These are phyloP conservation scores for Tetrahymena borealis DNA, from an alignment of 73 alveolate genomes.

Conservation along the genomic window DNA sequence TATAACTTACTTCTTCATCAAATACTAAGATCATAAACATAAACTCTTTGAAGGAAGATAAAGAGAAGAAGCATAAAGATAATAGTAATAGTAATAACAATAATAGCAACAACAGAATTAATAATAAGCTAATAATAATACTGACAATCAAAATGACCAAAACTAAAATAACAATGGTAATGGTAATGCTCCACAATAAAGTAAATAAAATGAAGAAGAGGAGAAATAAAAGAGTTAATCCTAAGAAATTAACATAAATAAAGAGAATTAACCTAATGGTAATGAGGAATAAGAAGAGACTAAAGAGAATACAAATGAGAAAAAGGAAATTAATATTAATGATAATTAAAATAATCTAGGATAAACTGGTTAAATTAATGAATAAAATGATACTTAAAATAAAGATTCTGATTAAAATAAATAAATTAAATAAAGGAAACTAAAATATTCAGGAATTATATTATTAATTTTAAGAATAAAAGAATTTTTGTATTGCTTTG, in stretches of 20 bases:
- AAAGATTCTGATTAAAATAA: too few relatives aligned
- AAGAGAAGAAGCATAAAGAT: not conserved
- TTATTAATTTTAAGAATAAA: not conserved
- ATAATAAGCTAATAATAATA: not conserved
- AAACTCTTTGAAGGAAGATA: not conserved
- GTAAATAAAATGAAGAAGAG: not conserved
- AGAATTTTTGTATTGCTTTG: not conserved
- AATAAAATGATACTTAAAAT: too few relatives aligned
- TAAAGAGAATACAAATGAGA: too few relatives aligned
- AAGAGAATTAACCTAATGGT: too few relatives aligned
- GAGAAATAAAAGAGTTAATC: not conserved
- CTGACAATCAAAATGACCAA: not conserved
- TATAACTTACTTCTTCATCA: not conserved
- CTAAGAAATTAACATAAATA: too few relatives aligned
- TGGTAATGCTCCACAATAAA: not conserved
- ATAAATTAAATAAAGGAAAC: too few relatives aligned
- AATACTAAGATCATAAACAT: not conserved
- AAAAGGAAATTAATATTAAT: too few relatives aligned
- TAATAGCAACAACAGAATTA: not conserved
- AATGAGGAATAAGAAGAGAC: too few relatives aligned
- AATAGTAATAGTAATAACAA: not conserved
- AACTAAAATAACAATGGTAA: not conserved
- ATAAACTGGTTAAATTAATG: too few relatives aligned
- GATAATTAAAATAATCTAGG: too few relatives aligned
- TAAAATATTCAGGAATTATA: not conserved